Conservation (phyloP, 2,329 filamentous ascomycete species). For the Neofusicoccum sp. region DNA sequence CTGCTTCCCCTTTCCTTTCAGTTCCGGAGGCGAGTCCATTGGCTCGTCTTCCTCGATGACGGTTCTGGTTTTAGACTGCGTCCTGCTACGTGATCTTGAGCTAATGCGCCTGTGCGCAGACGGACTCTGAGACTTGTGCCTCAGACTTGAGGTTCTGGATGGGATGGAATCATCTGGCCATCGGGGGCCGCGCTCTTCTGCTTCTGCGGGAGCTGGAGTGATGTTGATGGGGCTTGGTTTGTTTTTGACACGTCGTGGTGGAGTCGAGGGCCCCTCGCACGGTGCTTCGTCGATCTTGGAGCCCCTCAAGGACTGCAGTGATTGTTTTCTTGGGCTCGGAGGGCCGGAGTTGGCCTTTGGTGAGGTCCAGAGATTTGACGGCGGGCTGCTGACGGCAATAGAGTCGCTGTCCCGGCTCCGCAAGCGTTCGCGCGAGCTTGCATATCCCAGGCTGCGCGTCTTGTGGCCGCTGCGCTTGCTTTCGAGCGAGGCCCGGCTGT, state of each 20-base stretch:
- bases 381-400: background rate
- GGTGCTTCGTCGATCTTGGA: slow-evolving; percentile 15
- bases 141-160: slow-evolving; percentile 10
- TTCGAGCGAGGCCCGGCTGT: slow-evolving; percentile 35
- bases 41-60: slow-evolving; percentile 28
- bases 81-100: slow-evolving; percentile 27
- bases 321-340: slow-evolving; percentile 7
- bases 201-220: background rate
- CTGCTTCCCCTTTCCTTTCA: slow-evolving; percentile 24
- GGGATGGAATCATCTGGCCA: slow-evolving; percentile 12
- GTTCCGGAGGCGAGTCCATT: slow-evolving; percentile 24
- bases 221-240: slow-evolving; percentile 6
- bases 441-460: slow-evolving; percentile 65
- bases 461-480: slow-evolving; percentile 30
- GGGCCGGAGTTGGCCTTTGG: slow-evolving; percentile 27
- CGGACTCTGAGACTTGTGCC: slow-evolving; percentile 9
- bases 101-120: slow-evolving; percentile 22
- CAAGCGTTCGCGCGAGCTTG: slow-evolving; percentile 68
- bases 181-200: slow-evolving; percentile 2
- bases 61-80: slow-evolving; percentile 26
- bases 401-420: slow-evolving; percentile 39
- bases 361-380: background rate
- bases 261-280: slow-evolving; percentile 9
- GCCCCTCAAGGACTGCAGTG: slow-evolving; percentile 14
- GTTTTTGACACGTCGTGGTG: background rate